These are phyloP conservation scores for Lepidium campestre DNA, from an alignment of 441 rosid species.

Conservation along the genomic window DNA sequence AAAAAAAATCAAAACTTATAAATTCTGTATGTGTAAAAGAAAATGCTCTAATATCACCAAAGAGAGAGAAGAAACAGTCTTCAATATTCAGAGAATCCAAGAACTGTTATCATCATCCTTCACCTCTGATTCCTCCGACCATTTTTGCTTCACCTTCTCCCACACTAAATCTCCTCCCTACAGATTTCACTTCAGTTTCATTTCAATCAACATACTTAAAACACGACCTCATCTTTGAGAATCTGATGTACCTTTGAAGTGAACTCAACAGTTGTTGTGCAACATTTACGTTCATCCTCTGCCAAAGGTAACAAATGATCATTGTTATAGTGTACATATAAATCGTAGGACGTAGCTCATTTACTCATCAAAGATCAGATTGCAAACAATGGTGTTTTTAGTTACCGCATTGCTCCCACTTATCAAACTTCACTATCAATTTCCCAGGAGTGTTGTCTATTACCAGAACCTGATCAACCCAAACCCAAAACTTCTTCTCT, in stretches of 20 bases:
- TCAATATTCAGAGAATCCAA: conserved; percentile 33
- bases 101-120: conserved; percentile 29
- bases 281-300: conserved; percentile 56
- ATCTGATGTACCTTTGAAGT: conserved; percentile 42
- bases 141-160: conserved; percentile 58
- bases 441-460: conserved; percentile 40
- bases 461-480: conserved; percentile 69
- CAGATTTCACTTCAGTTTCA: neutral
- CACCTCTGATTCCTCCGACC: conserved; percentile 46
- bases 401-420: conserved; percentile 70
- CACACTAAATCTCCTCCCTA: conserved; percentile 40
- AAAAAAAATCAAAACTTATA: conserved; percentile 1
- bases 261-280: conserved; percentile 42
- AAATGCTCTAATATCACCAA: neutral
- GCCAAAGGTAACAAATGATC: conserved; percentile 1
- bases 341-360: neutral
- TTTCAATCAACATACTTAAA: neutral
- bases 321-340: neutral
- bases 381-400: neutral
- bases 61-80: neutral
- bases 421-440: conserved; percentile 58
- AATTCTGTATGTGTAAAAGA: neutral
- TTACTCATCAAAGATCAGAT: conserved; percentile 9
- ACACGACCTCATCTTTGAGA: neutral
- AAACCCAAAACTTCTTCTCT: conserved; percentile 58